Evolutionary conservation across 1,139 yeast species (phyloP), one percentile per base, ranked within the genome.

Genomic region (Wickerhamiella infanticola): DNA sequence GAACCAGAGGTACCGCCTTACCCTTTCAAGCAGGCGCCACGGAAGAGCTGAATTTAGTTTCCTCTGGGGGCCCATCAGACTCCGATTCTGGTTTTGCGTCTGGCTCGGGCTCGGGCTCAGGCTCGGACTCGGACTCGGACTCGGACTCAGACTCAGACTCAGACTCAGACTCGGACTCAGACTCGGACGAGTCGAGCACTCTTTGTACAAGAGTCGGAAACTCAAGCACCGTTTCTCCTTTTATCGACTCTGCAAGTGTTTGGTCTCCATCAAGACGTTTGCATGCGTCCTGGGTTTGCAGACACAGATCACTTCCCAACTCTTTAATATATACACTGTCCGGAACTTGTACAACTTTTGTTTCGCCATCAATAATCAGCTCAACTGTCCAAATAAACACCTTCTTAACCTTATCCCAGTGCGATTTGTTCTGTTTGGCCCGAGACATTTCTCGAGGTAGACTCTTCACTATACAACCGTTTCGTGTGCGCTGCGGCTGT

Each of bases 361-460:
- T 31, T 7, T 37, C 37, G 25, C 42, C 23, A 7, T 25, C 42
- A n/a, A 40, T 5, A 18, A 40, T 40, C 36, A 24, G 40, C 58
- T 86, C 94, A 0, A 85, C 62, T 0, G 95, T 80, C 95, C 96
- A 86, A 24, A 73, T 73, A 59, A 50, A 55, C 41, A 74, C 80
- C 27, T 73, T 62, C 53, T 74, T 73, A 2, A 35, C 37, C 58
- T 77, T 77, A 56, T 84, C 90, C 70, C 77, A 82, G 2, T 81
- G 79, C 1, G 90, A 74, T 55, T 79, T 81, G 59, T 88, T 88
- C 48, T 67, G 61, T 7, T 61, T 56, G 3, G 85, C 70, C 46
- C 95, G 65, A 26, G 77, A 72, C 94, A 86, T 83, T 0, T 94
- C 95, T 13, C 67, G 63, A 0, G 95, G 95, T 29, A 82, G 60